phyloP scores from a whole-genome alignment of 2,329 filamentous ascomycete genomes.

The Trichophyton schoenleinii region DNA sequence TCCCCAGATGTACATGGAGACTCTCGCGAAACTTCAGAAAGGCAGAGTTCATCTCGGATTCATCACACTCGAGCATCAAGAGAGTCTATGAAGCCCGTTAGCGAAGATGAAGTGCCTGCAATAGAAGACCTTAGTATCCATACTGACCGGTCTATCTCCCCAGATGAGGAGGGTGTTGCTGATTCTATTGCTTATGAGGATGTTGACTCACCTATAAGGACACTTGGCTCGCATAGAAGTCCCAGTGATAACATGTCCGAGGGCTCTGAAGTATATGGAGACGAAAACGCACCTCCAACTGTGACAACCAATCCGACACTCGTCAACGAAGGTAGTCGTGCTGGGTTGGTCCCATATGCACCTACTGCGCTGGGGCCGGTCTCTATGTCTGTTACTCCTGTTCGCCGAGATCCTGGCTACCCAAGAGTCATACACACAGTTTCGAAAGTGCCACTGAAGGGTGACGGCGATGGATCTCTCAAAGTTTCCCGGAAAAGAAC shows the following conservation, averaged over 20 bases:
- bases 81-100: not conserved
- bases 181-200: not conserved
- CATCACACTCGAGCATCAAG: not conserved
- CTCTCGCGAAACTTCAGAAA: not conserved
- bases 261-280: slow-evolving; percentile 27
- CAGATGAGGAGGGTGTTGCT: not conserved
- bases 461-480: slow-evolving; percentile 42
- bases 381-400: slow-evolving; percentile 43
- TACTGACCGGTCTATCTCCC: not conserved
- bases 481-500: slow-evolving; percentile 36
- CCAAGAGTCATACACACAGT: slow-evolving; percentile 55
- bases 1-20: slow-evolving; percentile 15
- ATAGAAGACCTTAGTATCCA: not conserved
- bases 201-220: not conserved
- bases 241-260: not conserved
- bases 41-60: not conserved
- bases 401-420: slow-evolving; percentile 34
- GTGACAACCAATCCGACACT: slow-evolving; percentile 13
- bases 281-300: slow-evolving; percentile 44
- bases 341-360: slow-evolving; percentile 13
- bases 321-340: slow-evolving; percentile 19
- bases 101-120: slow-evolving; percentile 1
- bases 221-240: not conserved
- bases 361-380: slow-evolving; percentile 1
- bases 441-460: slow-evolving; percentile 63